These are phyloP conservation scores for Zalaria sp. DNA, from an alignment of 2,329 filamentous ascomycete genomes.

Conservation along the genomic window DNA sequence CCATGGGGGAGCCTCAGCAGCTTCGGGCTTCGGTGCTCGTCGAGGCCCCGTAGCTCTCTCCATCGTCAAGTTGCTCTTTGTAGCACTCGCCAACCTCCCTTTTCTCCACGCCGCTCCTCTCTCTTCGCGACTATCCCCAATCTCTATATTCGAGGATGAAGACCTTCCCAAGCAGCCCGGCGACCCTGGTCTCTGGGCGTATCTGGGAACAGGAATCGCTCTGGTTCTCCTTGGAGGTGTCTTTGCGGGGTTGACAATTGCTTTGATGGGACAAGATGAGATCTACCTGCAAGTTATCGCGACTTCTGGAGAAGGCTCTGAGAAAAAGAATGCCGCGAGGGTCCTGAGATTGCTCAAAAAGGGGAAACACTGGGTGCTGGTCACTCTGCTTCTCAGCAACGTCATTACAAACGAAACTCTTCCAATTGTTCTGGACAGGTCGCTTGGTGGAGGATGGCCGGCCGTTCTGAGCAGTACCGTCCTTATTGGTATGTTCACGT, in stretches of 20 bases:
- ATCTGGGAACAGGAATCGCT: slow-evolving; percentile 62
- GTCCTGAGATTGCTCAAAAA: slow-evolving; percentile 69
- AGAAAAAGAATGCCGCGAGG: slow-evolving; percentile 69
- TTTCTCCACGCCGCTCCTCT: slow-evolving; percentile 7
- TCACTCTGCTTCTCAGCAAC: slow-evolving; percentile 85
- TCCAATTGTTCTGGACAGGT: slow-evolving; percentile 87
- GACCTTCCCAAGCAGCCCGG: slow-evolving; percentile 13
- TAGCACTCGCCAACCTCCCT: slow-evolving; percentile 7
- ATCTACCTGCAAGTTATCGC: slow-evolving; percentile 94
- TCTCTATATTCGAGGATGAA: slow-evolving; percentile 7
- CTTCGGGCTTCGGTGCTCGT: not conserved
- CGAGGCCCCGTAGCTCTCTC: slow-evolving; percentile 5
- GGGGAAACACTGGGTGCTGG: slow-evolving; percentile 96
- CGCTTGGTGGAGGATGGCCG: slow-evolving; percentile 84
- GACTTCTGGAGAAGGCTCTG: slow-evolving; percentile 68
- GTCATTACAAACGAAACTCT: slow-evolving; percentile 97
- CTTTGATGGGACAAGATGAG: slow-evolving; percentile 74
- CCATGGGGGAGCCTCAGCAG: too few relatives aligned
- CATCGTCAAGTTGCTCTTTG: slow-evolving; percentile 8
- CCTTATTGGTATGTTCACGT: slow-evolving; percentile 58
- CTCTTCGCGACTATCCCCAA: slow-evolving; percentile 3
- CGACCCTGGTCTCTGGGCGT: slow-evolving; percentile 62
- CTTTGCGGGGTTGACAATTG: slow-evolving; percentile 88
- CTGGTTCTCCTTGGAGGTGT: slow-evolving; percentile 81
- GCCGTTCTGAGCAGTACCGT: slow-evolving; percentile 88